Evolutionary conservation across 1,139 yeast species (phyloP), one percentile per base, ranked within the genome.

Genomic region (Geotrichum phurueaensis): DNA sequence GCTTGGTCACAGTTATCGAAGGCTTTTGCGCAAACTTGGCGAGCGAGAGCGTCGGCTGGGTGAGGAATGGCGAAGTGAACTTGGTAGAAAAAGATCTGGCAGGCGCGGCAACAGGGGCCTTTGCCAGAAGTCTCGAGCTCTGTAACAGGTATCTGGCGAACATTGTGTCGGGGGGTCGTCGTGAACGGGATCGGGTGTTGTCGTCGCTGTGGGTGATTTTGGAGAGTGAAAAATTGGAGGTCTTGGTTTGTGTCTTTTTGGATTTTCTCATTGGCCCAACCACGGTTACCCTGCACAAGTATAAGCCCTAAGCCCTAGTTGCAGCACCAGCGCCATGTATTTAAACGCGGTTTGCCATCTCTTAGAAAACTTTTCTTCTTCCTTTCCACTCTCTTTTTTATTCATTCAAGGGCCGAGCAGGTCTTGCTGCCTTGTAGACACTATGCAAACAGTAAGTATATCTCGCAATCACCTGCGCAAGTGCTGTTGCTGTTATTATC

Each of bases 1-100:
- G 59, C 50, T 60, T 62, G 10, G 47, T 39, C 20, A 39, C 18
- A 3, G 47, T 39, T 39, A 39, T 39, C 20, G 47, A 39, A 10
- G 47, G 47, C 22, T 39, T 39, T 39, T 39, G 47, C 18, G 47
- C 47, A 39, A 39, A 39, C 47, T 39, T 39, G 18, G 47, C 47
- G 22, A 39, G 47, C 20, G 47, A 39, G 20, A 39, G 47, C 47
- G 47, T 39, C 18, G 47, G 47, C 47, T 39, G 47, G 10, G 47
- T 7, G 22, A 39, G 47, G 18, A 39, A 39, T 39, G 47, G 47
- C 47, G 47, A 39, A 10, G 47, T 39, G 47, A 39, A 39, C 18
- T 39, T 39, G 20, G 47, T 39, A 39, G 47, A 20, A 39, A 39
- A 39, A 18, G 47, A n/a, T 39, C 47, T 39, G 9, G 47, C 9